A percentile compares a stretch with the other conserved stretches of the same genome.
phyloP scores from a whole-genome alignment of 2,329 filamentous ascomycete genomes.

The Ophiostoma sp. region DNA sequence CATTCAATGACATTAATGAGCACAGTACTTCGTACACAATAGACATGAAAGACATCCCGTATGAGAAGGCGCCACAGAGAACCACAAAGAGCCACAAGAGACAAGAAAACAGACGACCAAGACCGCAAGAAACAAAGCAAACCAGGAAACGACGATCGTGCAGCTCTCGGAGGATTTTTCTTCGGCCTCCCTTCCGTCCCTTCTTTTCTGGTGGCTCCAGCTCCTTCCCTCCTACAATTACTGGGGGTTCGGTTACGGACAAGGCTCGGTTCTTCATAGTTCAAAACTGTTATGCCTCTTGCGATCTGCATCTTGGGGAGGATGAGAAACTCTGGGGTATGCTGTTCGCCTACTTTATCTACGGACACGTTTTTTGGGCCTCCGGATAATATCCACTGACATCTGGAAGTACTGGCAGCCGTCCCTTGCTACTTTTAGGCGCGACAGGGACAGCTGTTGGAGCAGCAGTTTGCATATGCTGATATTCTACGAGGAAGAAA shows the following conservation, averaged over 20 bases:
- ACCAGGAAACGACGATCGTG: background rate
- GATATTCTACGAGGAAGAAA: background rate
- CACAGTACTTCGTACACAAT: background rate
- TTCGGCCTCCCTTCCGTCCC: background rate
- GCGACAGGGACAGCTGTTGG: background rate
- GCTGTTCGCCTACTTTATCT: background rate
- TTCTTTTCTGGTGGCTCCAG: background rate
- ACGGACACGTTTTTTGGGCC: background rate
- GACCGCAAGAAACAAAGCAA: background rate
- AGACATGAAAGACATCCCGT: background rate
- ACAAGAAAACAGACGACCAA: background rate
- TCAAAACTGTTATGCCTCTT: background rate
- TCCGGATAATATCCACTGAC: background rate
- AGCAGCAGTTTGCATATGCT: background rate
- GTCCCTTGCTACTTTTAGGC: background rate
- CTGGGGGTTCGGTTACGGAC: too few species aligned
- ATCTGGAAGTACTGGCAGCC: background rate
- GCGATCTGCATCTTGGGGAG: background rate
- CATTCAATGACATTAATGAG: background rate
- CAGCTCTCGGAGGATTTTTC: background rate
- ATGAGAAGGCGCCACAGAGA: background rate
- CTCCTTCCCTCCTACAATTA: background rate
- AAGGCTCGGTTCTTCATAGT: background rate
- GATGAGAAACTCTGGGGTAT: background rate
- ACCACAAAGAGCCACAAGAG: background rate